Base-by-base conservation (phyloP, 495 filamentous ascomycete genomes). In the Alectoria sarmentosa region DNA sequence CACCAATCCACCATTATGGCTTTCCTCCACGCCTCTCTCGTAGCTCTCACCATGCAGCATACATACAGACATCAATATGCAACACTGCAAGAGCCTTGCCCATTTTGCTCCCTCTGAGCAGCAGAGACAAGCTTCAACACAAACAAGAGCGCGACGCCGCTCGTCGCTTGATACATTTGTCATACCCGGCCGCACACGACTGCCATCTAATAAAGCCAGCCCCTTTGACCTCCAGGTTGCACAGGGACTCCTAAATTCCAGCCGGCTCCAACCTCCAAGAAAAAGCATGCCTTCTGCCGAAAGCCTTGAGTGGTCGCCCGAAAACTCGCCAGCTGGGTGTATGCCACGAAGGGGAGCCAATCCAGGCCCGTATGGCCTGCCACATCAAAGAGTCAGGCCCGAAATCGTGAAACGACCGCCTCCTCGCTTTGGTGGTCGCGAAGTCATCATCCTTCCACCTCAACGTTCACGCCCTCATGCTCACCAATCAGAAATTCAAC, bases 41-140 rank as follows among this genome's bases (percentile, higher is more conserved):
- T 64, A 54, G 54, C 62, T 32, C 36, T 61, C 61, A 61, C 38
- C 57, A 62, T 52, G 42, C 42, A 66, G 52, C 65, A 69, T 69
- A 49, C 41, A 62, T 69, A 66, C 58, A 60, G 57, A 62, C 67
- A 67, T 69, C 67, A 58, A 57, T 57, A 69, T 69, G 67, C 64
- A 65, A 49, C 46, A 44, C 26, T 69, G 65, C 38, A 69, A 52
- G 46, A 67, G 60, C 61, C 23, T 62, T 46, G 56, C 39, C 38
- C 10, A 58, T 19, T 58, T 62, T 26, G 52, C 39, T 37, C 59
- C 58, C 9, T 38, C 39, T 54, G 49, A 55, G 46, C 32, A 26
- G 13, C 63, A 23, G 28, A 64, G 28, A 37, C 32, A 60, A 54
- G 5, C 38, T 42, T 46, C 36, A 44, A 41, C 30, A 34, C 19